Evolutionary conservation across 495 filamentous ascomycete genomes (phyloP), one percentile per base, ranked within the genome.

Genomic region (Hypoxylon cercidicola): DNA sequence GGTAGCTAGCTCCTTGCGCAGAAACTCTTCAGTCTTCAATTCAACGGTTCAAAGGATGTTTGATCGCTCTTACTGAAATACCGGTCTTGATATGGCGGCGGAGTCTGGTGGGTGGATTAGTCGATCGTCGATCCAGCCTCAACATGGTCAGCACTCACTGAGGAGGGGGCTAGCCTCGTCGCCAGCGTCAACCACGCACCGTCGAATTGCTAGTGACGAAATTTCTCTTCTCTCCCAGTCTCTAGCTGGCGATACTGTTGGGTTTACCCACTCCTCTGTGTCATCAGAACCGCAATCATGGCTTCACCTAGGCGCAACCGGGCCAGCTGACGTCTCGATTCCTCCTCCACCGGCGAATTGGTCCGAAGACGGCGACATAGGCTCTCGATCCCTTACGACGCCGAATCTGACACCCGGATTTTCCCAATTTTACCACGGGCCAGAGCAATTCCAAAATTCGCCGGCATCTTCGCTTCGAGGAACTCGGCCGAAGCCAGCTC

Each of bases 271-370:
- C n/a, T 32, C 32, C 12, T 28, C 55, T 7, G 41, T 23, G 18
- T 60, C 48, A 30, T 16, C 62, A 3, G 62, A 49, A 37, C n/a
- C 55, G 43, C 55, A 11, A 39, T 41, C 48, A 55, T 44, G 55
- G 55, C 49, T 53, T 39, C 55, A 50, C 12, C 46, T 55, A 28
- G 49, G 43, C 1, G 23, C 34, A 20, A 13, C 2, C 7, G 35
- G 32, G 6, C 21, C 34, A 6, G 12, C 20, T 8, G 28, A 49
- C 8, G 32, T 48, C 1, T 23, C 55, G 35, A 41, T 18, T 16
- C 18, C 43, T 1, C 30, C 34, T 19, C 13, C 48, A 8, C 12
- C 2, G 34, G 15, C 10, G 20, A 35, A 46, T 50, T 49, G 34
- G 54, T 34, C 40, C 16, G 47, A 48, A 16, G 49, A 48, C 11